A percentile compares a stretch with the other conserved stretches of the same genome.
phyloP scores from a whole-genome alignment of 2,329 filamentous ascomycete species.

The Thermoascus crustaceus region DNA sequence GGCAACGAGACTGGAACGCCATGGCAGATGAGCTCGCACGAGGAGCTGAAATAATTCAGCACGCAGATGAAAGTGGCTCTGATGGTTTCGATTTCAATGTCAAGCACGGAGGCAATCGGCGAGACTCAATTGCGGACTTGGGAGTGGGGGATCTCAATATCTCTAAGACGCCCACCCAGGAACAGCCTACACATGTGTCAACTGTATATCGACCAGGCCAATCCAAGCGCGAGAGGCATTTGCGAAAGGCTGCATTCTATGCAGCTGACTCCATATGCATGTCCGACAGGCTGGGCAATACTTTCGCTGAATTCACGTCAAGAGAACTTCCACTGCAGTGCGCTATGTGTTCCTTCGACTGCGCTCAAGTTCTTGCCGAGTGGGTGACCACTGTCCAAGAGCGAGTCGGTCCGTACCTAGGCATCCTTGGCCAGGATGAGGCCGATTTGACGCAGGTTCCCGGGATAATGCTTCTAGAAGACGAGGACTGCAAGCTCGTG shows the following conservation, averaged over 20 bases:
- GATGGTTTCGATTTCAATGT: slow-evolving; percentile 18
- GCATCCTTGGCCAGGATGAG: slow-evolving; percentile 74
- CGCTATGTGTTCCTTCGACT: slow-evolving; percentile 88
- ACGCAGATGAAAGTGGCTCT: slow-evolving; percentile 46
- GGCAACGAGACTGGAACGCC: slow-evolving; percentile 86
- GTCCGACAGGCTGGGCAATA: slow-evolving; percentile 76
- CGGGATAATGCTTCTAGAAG: slow-evolving; percentile 81
- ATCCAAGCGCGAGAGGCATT: slow-evolving; percentile 72
- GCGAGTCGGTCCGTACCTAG: slow-evolving; percentile 80
- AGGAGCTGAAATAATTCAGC: slow-evolving; percentile 66
- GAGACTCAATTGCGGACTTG: slow-evolving; percentile 29
- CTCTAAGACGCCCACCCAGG: slow-evolving; percentile 28
- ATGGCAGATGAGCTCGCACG: slow-evolving; percentile 81
- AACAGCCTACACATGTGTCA: slow-evolving; percentile 22
- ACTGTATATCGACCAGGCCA: slow-evolving; percentile 27
- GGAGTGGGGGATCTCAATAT: slow-evolving; percentile 30
- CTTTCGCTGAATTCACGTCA: slow-evolving; percentile 74
- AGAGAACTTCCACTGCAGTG: slow-evolving; percentile 83
- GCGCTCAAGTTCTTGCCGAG: slow-evolving; percentile 85
- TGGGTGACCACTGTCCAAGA: slow-evolving; percentile 93
- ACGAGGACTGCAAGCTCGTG: slow-evolving; percentile 81
- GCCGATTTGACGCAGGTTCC: slow-evolving; percentile 74
- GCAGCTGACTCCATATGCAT: slow-evolving; percentile 85
- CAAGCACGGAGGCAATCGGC: slow-evolving; percentile 15
- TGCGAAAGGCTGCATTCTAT: slow-evolving; percentile 91